Conservation (phyloP, 2,329 filamentous ascomycete genomes). For the Sporothrix curviconia region DNA sequence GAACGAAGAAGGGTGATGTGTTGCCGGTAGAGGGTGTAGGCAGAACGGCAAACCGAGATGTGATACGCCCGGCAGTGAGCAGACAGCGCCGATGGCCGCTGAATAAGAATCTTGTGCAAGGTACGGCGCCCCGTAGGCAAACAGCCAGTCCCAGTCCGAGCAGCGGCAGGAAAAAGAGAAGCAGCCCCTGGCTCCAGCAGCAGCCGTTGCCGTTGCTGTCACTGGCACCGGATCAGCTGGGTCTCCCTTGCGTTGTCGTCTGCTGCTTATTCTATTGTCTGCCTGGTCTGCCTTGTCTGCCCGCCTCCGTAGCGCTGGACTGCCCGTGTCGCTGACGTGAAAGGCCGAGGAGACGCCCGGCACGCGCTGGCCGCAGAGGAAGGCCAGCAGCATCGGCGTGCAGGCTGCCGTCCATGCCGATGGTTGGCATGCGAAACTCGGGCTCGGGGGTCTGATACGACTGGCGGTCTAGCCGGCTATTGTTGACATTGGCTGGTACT, state of each 20-base stretch:
- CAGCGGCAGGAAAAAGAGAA: not conserved
- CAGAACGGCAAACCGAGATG: not conserved
- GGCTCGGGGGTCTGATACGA: constrained; percentile 39
- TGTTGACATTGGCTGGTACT: no score
- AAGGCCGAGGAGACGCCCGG: constrained; percentile 19
- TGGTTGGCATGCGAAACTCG: constrained; percentile 47
- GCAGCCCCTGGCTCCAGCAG: not conserved
- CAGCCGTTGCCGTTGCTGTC: not conserved
- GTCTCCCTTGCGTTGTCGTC: no score
- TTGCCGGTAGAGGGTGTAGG: not conserved
- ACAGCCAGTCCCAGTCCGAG: constrained; percentile 8
- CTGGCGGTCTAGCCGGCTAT: not conserved
- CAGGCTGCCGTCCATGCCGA: constrained; percentile 33
- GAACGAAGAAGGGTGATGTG: no score
- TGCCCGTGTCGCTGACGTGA: constrained; percentile 14
- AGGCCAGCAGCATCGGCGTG: constrained; percentile 13
- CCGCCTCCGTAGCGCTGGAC: constrained; percentile 10
- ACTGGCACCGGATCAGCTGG: no score
- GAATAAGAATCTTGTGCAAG: not conserved
- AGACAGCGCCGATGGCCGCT: not conserved
- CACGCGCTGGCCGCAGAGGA: constrained; percentile 19
- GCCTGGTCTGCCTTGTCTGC: no score
- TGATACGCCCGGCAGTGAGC: not conserved
- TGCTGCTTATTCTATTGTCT: no score
- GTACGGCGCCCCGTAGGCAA: not conserved